phyloP scores from a whole-genome alignment of 768 basidiomycete genomes.

The Calocera cornea region DNA sequence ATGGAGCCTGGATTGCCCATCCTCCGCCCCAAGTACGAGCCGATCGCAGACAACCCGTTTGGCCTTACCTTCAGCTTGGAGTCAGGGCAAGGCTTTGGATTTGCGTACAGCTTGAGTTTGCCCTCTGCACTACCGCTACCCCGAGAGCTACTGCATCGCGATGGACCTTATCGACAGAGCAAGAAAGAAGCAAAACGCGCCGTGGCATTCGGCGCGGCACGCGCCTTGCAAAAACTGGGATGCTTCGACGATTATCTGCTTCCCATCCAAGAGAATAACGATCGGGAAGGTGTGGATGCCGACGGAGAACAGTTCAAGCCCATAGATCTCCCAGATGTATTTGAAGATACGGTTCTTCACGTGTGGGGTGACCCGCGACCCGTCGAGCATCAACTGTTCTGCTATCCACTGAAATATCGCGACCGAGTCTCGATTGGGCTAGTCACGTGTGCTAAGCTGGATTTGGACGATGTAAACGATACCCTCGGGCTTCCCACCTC shows the following conservation, averaged over 20 bases:
- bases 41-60: background rate
- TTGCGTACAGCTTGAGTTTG: constrained; percentile 42
- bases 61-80: background rate
- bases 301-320: constrained; percentile 31
- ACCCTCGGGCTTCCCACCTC: constrained; percentile 39
- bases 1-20: constrained; percentile 31
- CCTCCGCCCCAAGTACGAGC: background rate
- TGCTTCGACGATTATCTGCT: constrained; percentile 74
- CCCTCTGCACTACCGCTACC: constrained; percentile 55
- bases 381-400: background rate
- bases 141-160: constrained; percentile 38
- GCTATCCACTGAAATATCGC: background rate
- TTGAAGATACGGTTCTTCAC: constrained; percentile 8
- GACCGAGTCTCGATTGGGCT: background rate
- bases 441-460: background rate
- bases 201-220: constrained; percentile 67
- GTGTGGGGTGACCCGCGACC: constrained; percentile 1
- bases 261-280: constrained; percentile 44
- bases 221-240: constrained; percentile 49
- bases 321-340: background rate
- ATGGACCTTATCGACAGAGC: constrained; percentile 37
- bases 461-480: constrained; percentile 30
- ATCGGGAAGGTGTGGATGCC: constrained; percentile 38
- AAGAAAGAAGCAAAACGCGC: constrained; percentile 76
- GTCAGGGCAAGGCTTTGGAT: constrained; percentile 17